A percentile compares a stretch with the other conserved stretches of the same genome.
Evolutionary conservation across 1,284 basidiomycete species (phyloP).

Genomic region (Flammula alnicola): DNA sequence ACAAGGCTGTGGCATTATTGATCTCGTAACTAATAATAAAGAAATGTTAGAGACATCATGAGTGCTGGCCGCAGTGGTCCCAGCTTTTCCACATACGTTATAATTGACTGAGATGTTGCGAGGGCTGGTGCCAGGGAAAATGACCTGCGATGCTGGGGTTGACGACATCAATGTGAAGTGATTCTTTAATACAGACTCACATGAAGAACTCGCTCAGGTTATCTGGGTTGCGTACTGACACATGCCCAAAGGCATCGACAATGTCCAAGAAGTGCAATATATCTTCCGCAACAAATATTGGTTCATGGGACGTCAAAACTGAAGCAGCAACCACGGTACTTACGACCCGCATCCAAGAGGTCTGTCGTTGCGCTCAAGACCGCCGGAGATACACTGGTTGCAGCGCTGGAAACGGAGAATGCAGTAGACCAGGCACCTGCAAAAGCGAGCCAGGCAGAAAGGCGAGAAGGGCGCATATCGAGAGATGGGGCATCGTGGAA

Average conservation of each 20-base stretch:
- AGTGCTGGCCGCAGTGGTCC: not conserved
- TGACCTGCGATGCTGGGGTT: slow-evolving; percentile 17
- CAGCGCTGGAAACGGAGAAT: slow-evolving; percentile 3
- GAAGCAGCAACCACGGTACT: not conserved
- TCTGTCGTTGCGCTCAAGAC: slow-evolving; percentile 13
- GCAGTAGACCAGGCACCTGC: not conserved
- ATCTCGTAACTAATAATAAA: slow-evolving; percentile 22
- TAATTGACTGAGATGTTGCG: slow-evolving; percentile 20
- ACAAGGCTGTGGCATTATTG: slow-evolving; percentile 22
- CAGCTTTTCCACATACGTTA: slow-evolving; percentile 16
- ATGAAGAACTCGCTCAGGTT: slow-evolving; percentile 25
- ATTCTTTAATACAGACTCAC: slow-evolving; percentile 4
- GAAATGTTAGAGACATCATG: not conserved
- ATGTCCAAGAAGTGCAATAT: slow-evolving; percentile 24
- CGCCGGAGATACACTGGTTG: slow-evolving; percentile 6
- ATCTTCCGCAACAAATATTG: slow-evolving; percentile 7
- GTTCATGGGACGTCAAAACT: not conserved
- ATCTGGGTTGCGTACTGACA: slow-evolving; percentile 23
- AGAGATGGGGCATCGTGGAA: not conserved
- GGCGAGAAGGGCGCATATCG: not conserved
- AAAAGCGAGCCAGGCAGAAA: not conserved
- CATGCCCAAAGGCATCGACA: slow-evolving; percentile 24
- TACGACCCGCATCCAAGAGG: slow-evolving; percentile 19
- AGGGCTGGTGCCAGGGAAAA: slow-evolving; percentile 24
- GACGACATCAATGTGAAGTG: no score